Base-by-base conservation (phyloP, 2,329 filamentous ascomycete species). In the Fusarium sp. region DNA sequence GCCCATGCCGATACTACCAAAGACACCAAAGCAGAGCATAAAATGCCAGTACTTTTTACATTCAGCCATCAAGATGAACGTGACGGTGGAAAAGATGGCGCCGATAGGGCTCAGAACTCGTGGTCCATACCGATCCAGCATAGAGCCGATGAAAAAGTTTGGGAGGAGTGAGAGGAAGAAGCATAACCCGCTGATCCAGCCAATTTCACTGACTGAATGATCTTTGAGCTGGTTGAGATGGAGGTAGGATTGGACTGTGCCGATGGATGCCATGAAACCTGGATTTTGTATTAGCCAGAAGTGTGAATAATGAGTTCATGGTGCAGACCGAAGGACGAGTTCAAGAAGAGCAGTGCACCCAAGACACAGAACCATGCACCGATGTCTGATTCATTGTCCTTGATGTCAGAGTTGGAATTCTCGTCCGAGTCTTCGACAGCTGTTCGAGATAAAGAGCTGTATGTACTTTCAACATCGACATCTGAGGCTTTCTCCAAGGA, bases 11-110 rank as follows among this genome's bases (percentile, higher is more conserved):
- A 82, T 52, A 5, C 83, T 83, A 15, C 80, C 74, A 33, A 79
- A 79, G 8, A 81, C 52, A 5, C 83, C 80, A 13, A 82, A 77
- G 2, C 76, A 74, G 5, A 84, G 72, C 20, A 84, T 69, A 37
- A 84, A 84, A 8, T 84, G 81, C 80, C 80, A 83, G 66, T 84
- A 84, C 11, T 74, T 49, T 3, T 72, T 76, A 67, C 82, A 84
- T 47, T 84, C 72, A 2, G 79, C 83, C 8, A 85, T 72, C 0
- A 84, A 58, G 14, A 84, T 75, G 47, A 84, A 80, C 8, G 77
- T 78, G 0, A 71, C 61, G 1, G 81, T 69, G 43, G 77, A 80
- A 1, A 73, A 64, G 1, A 74, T 46, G 0, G 74, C 77, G 2
- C 81, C 81, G 4, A 75, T 36, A 6, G 80, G 67, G 0, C 79